Evolutionary conservation across 2,329 filamentous ascomycete genomes (phyloP).

Genomic region (Alternaria conjuncta): DNA sequence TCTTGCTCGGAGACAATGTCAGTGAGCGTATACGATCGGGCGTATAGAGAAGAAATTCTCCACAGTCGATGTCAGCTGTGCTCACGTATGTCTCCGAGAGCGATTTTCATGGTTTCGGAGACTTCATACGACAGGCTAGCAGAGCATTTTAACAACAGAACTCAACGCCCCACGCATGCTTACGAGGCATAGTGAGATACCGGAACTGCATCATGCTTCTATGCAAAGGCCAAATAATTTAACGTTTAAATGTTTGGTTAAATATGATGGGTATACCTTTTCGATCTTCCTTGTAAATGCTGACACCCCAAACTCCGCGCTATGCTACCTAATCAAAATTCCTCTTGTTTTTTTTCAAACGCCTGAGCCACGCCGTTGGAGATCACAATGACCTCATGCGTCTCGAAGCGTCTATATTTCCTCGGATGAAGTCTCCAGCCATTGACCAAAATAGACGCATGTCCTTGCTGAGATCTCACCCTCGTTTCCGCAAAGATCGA

Average conservation of each 20-base stretch:
- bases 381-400: neutral
- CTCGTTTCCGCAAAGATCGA: constrained; percentile 88
- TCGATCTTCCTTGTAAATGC: neutral
- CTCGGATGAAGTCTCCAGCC: constrained; percentile 62
- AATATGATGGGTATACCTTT: neutral
- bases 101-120: neutral
- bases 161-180: neutral
- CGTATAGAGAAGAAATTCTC: neutral
- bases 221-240: too few species aligned
- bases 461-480: constrained; percentile 88
- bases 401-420: constrained; percentile 7
- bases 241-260: too few species aligned
- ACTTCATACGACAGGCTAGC: neutral
- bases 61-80: neutral
- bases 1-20: neutral
- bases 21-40: neutral
- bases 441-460: constrained; percentile 89
- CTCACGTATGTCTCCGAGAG: neutral
- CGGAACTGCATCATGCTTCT: neutral
- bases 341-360: neutral
- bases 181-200: neutral
- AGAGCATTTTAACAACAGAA: neutral
- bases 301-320: constrained; percentile 1
- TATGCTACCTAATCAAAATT: neutral
- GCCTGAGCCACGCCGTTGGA: neutral